Percentiles rank a stretch among this genome's conserved stretches.
phyloP scores from a whole-genome alignment of 768 basidiomycete species.

The Leccinum sublutescens region DNA sequence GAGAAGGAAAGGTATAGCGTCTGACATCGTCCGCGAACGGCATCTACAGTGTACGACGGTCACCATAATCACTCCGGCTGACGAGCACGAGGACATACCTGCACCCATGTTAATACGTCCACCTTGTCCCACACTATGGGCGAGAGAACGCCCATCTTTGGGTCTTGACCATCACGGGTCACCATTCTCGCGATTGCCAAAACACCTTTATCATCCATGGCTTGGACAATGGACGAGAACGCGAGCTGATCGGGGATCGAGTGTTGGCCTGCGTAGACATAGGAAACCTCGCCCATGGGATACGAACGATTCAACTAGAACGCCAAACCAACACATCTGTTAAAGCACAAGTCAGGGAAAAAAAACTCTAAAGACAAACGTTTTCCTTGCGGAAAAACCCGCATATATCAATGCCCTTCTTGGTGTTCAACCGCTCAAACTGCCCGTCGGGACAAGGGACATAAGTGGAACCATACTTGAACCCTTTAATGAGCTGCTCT shows the following conservation, averaged over 20 bases:
- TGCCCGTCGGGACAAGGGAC: conserved; percentile 85
- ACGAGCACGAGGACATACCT: conserved; percentile 46
- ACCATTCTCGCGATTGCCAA: conserved; percentile 87
- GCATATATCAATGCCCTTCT: conserved; percentile 83
- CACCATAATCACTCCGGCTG: not conserved
- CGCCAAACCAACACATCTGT: not conserved
- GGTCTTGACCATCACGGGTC: conserved; percentile 64
- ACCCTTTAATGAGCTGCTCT: conserved; percentile 76
- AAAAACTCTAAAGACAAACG: conserved; percentile 39
- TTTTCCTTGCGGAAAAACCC: conserved; percentile 74
- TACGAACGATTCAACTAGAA: conserved; percentile 78
- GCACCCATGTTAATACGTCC: conserved; percentile 82
- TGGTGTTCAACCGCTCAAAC: conserved; percentile 70
- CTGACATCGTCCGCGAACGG: conserved; percentile 95
- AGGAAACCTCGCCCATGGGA: conserved; percentile 81
- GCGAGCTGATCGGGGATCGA: conserved; percentile 75
- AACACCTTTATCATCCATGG: conserved; percentile 62
- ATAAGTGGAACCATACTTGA: conserved; percentile 89
- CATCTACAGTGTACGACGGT: conserved; percentile 51
- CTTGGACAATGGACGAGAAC: conserved; percentile 83
- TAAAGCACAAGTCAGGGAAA: not conserved
- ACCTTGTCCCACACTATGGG: conserved; percentile 63
- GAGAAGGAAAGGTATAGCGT: conserved; percentile 81
- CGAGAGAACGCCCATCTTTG: conserved; percentile 79
- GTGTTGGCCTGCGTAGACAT: conserved; percentile 74